Evolutionary conservation across 2,329 filamentous ascomycete species (phyloP), one percentile per base, ranked within the genome.

Genomic region (Passalora sequoiae): DNA sequence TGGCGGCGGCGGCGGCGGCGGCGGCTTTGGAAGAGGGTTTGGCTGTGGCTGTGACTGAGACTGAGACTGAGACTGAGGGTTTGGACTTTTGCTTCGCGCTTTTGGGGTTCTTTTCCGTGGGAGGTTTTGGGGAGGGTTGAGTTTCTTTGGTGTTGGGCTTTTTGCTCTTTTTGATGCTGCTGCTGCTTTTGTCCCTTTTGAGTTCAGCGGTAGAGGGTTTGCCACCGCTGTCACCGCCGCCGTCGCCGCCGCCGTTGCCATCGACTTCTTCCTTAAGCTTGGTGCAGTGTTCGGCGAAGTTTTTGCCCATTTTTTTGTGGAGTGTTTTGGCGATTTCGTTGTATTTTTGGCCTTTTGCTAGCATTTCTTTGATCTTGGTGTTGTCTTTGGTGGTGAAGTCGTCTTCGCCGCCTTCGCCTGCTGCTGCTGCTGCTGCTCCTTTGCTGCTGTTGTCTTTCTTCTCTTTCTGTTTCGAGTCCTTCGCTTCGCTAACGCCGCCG

Each of bases 361-460:
- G 29, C 0, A 28, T 40, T 10, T 52, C 44, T 50, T 20, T 50
- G 38, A 51, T 50, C n/a, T 57, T 45, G 33, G 51, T 44, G 21
- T 51, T 47, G 2, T 54, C 40, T 4, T 43, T 43, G 13, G 56
- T 46, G 5, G 43, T 44, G 20, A 46, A 46, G 9, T 55, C 54
- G 17, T 40, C 40, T 8, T 46, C 37, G 3, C 22, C 35, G 13
- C 35, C n/a, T n/a, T 27, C 24, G 24, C 6, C 24, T 27, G 24
- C 24, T 27, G 24, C 6, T 27, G 24, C 6, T 27, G 24, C 6
- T 27, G 24, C 6, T 7, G 24, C 49, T 16, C 37, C 20, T 31
- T 48, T 43, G 21, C 50, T 35, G 21, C 30, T 25, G 21, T 46
- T 37, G 3, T 38, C 33, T 13, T 45, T 38, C 10, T 50, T 35